Evolutionary conservation across 805 yeast genomes (phyloP).

Genomic region (Schwanniomyces pseudopolymorphus): DNA sequence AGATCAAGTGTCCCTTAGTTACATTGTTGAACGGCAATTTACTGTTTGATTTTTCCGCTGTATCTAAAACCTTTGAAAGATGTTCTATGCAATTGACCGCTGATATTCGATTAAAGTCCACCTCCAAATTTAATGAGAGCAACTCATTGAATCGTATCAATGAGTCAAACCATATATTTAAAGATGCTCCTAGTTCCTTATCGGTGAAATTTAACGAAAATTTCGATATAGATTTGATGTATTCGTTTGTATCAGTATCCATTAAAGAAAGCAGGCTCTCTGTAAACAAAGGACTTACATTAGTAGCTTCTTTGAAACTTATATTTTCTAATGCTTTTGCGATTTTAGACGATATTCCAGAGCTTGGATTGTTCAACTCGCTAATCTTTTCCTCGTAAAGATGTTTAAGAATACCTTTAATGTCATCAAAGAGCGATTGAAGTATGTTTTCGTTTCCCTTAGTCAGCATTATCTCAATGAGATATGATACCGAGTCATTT

Average conservation of each 20-base stretch:
- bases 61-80: conserved; percentile 3
- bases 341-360: neutral
- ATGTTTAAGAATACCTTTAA: neutral
- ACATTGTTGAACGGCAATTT: conserved; percentile 18
- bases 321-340: neutral
- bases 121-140: conserved; percentile 1
- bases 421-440: neutral
- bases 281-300: conserved; percentile 13
- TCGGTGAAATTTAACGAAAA: conserved; percentile 5
- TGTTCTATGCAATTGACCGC: conserved; percentile 3
- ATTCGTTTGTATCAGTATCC: conserved; percentile 26
- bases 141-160: conserved; percentile 5
- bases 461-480: neutral
- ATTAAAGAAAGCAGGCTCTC: conserved; percentile 21
- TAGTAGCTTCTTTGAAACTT: neutral
- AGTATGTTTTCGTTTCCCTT: neutral
- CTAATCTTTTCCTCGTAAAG: neutral
- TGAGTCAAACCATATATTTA: conserved; percentile 16
- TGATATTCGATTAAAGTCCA: neutral
- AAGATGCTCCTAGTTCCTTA: conserved; percentile 5
- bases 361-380: neutral
- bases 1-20: conserved; percentile 8
- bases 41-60: neutral
- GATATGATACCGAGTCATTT: neutral
- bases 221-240: conserved; percentile 18